Evolutionary conservation across 139 green algal species (phyloP).

Genomic region (Tetraselmis striata): DNA sequence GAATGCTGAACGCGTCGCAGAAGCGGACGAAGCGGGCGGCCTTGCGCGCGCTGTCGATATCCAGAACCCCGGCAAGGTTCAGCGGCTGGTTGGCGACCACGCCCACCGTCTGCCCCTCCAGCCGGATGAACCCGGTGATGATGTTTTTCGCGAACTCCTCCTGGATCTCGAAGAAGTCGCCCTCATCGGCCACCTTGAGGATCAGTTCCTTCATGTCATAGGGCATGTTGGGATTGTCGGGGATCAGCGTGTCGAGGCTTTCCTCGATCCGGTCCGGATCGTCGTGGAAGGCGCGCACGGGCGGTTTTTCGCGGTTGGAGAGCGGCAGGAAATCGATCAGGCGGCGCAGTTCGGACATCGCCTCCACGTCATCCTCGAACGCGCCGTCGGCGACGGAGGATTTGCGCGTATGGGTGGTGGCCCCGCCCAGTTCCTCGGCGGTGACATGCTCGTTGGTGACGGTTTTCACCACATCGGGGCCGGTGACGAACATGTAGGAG

Average conservation of each 20-base stretch:
- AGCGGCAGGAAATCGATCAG: slow-evolving; percentile 53
- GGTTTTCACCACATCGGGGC: slow-evolving; percentile 50
- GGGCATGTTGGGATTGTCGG: slow-evolving; percentile 18
- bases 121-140: slow-evolving; percentile 48
- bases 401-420: slow-evolving; percentile 40
- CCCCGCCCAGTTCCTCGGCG: slow-evolving; percentile 50
- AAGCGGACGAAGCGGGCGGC: slow-evolving; percentile 62
- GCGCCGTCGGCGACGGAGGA: slow-evolving; percentile 46
- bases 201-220: slow-evolving; percentile 57
- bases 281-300: slow-evolving; percentile 15
- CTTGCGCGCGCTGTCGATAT: slow-evolving; percentile 46
- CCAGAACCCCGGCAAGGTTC: slow-evolving; percentile 56
- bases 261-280: slow-evolving; percentile 19
- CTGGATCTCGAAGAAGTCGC: slow-evolving; percentile 62
- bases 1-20: slow-evolving; percentile 66
- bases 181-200: slow-evolving; percentile 45
- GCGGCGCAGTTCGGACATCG: slow-evolving; percentile 43
- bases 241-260: slow-evolving; percentile 39
- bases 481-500: slow-evolving; percentile 64
- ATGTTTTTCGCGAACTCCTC: slow-evolving; percentile 55
- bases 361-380: slow-evolving; percentile 62
- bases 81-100: slow-evolving; percentile 64
- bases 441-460: slow-evolving; percentile 45
- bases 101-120: slow-evolving; percentile 51
- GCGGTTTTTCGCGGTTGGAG: slow-evolving; percentile 26